phyloP scores from a whole-genome alignment of 2,329 filamentous ascomycete genomes.

The Epichloe hybrida region DNA sequence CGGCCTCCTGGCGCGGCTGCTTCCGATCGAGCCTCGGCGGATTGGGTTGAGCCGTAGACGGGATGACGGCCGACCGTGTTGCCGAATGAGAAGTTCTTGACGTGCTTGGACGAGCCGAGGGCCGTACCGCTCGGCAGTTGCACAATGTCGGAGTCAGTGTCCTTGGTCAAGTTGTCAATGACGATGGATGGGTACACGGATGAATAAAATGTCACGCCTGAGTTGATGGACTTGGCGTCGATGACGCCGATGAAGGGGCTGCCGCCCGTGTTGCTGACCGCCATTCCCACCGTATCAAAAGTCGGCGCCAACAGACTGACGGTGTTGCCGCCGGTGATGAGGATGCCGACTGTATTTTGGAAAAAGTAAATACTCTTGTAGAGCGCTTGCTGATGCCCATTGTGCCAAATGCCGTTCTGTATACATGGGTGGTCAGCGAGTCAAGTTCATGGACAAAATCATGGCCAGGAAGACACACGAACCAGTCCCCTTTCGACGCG shows the following conservation, averaged over 20 bases:
- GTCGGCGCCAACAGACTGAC: constrained; percentile 26
- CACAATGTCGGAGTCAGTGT: constrained; percentile 23
- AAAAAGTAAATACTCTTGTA: constrained; percentile 31
- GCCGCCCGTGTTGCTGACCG: constrained; percentile 22
- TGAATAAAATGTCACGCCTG: constrained; percentile 26
- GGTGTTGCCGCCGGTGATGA: constrained; percentile 20
- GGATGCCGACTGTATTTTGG: constrained; percentile 24
- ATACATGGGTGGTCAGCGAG: not conserved
- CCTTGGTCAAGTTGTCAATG: constrained; percentile 30
- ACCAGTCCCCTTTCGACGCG: constrained; percentile 23
- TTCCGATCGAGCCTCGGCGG: constrained; percentile 19
- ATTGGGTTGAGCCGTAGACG: constrained; percentile 22
- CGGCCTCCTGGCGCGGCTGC: constrained; percentile 23
- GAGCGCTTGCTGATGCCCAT: constrained; percentile 29
- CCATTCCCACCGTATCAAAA: constrained; percentile 26
- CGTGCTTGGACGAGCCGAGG: constrained; percentile 17
- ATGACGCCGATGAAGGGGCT: constrained; percentile 27
- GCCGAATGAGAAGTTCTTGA: constrained; percentile 27
- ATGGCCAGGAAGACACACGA: not conserved
- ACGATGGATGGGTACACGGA: constrained; percentile 25
- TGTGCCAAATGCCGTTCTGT: constrained; percentile 28
- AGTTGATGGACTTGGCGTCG: constrained; percentile 27
- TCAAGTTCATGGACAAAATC: not conserved
- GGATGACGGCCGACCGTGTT: constrained; percentile 28
- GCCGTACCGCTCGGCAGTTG: constrained; percentile 18